phyloP scores from a whole-genome alignment of 495 filamentous ascomycete genomes.

The Saxophila tyrrhenica region DNA sequence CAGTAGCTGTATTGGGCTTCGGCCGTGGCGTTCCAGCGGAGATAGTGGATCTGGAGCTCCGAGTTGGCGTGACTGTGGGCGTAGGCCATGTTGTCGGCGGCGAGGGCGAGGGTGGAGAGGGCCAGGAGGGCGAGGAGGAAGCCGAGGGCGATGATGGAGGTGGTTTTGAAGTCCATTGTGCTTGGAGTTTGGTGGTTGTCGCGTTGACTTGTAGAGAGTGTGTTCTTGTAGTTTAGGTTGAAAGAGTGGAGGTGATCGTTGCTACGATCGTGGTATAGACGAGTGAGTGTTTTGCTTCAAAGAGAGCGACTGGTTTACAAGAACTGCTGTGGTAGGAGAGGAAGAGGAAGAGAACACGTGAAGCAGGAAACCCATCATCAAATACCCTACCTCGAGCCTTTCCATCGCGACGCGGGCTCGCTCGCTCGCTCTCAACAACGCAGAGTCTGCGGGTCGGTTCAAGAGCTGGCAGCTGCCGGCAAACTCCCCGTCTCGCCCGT shows the following conservation, averaged over 20 bases:
- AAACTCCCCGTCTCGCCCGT: neutral
- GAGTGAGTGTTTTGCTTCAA: neutral
- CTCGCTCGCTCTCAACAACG: neutral
- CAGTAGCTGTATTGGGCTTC: neutral
- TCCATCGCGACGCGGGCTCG: neutral
- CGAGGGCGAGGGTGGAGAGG: neutral
- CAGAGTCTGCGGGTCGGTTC: neutral
- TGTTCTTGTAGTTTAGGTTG: neutral
- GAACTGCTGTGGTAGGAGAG: neutral
- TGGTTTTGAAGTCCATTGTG: conserved; percentile 6
- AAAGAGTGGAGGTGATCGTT: neutral
- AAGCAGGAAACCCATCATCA: neutral
- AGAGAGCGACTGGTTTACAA: neutral
- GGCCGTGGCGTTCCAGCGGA: neutral
- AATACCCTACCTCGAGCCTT: neutral
- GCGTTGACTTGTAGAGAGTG: neutral
- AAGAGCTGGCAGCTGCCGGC: neutral
- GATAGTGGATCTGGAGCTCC: neutral
- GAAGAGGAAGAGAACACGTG: neutral
- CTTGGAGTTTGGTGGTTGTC: neutral
- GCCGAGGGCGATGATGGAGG: neutral
- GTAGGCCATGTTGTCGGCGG: neutral
- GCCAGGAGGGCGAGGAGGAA: neutral
- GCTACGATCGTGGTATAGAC: neutral
- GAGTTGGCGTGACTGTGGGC: neutral